Percentiles rank a stretch among this genome's conserved stretches.
These are phyloP conservation scores for Chrysoporthe austroafricana DNA, from an alignment of 2,329 filamentous ascomycete species.

Conservation along the genomic window DNA sequence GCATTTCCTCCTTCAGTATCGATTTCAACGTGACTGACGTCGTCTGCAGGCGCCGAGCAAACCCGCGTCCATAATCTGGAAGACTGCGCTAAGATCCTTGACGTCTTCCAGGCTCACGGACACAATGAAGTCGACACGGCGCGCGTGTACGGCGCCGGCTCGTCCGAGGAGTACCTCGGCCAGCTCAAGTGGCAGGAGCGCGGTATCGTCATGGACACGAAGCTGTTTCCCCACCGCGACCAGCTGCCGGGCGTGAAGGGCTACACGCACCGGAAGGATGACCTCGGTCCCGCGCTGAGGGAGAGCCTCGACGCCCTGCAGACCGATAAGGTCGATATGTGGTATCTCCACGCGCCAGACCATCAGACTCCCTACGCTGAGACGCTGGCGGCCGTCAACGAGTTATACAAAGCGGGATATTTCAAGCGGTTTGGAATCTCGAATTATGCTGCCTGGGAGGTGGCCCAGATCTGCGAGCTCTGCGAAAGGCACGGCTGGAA, in stretches of 20 bases:
- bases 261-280: conserved; percentile 34
- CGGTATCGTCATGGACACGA: conserved; percentile 48
- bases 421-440: conserved; percentile 50
- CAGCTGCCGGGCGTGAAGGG: conserved; percentile 19
- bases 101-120: conserved; percentile 67
- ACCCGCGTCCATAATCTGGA: conserved; percentile 39
- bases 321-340: conserved; percentile 47
- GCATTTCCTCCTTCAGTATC: background rate
- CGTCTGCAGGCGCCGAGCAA: conserved; percentile 32
- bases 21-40: background rate
- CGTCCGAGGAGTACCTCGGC: conserved; percentile 60
- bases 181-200: conserved; percentile 42
- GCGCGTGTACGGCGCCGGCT: conserved; percentile 64
- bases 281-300: conserved; percentile 40
- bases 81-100: conserved; percentile 63
- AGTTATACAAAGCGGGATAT: conserved; percentile 48
- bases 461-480: conserved; percentile 51
- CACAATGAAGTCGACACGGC: conserved; percentile 74
- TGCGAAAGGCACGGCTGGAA: conserved; percentile 46
- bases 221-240: conserved; percentile 40
- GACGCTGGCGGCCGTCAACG: conserved; percentile 51
- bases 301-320: conserved; percentile 44
- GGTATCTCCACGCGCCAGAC: conserved; percentile 56
- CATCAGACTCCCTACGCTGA: conserved; percentile 48
- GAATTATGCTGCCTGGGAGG: conserved; percentile 52